Percentiles rank a stretch among this genome's conserved stretches.
phyloP scores from a whole-genome alignment of 1,284 basidiomycete genomes.

The Hortiboletus rubellus region DNA sequence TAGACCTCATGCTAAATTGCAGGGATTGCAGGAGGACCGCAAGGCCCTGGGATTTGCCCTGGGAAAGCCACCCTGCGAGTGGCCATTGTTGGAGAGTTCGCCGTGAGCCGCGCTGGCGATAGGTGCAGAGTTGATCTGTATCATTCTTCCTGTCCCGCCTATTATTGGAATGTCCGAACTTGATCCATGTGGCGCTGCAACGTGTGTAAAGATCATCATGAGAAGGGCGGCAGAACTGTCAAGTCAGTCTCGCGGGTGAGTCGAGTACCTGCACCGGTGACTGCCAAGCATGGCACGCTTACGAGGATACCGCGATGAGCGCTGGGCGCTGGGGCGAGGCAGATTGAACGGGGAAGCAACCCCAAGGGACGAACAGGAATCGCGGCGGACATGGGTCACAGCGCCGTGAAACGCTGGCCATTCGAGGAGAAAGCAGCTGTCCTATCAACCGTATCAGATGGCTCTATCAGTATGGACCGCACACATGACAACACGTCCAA shows the following conservation, averaged over 20 bases:
- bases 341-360: conserved; percentile 8
- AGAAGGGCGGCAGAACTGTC: conserved; percentile 10
- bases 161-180: conserved; percentile 10
- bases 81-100: conserved; percentile 13
- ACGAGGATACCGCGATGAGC: conserved; percentile 13
- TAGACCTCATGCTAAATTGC: background rate
- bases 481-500: conserved; percentile 7
- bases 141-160: background rate
- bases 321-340: conserved; percentile 10
- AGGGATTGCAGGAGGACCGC: conserved; percentile 2
- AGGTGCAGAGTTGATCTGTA: background rate
- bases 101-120: conserved; percentile 9
- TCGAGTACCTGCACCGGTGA: background rate
- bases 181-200: conserved; percentile 18
- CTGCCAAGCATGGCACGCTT: conserved; percentile 14
- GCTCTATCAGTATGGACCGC: conserved; percentile 14
- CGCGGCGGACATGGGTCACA: conserved; percentile 22
- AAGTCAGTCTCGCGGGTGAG: conserved; percentile 1
- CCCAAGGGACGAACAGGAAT: background rate
- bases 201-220: conserved; percentile 14
- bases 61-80: background rate
- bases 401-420: conserved; percentile 28
- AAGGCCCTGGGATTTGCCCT: conserved; percentile 7
- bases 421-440: conserved; percentile 9
- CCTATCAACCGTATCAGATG: conserved; percentile 35